phyloP scores from a whole-genome alignment of 2,329 filamentous ascomycete species.

The Penicillium brevicompactum region DNA sequence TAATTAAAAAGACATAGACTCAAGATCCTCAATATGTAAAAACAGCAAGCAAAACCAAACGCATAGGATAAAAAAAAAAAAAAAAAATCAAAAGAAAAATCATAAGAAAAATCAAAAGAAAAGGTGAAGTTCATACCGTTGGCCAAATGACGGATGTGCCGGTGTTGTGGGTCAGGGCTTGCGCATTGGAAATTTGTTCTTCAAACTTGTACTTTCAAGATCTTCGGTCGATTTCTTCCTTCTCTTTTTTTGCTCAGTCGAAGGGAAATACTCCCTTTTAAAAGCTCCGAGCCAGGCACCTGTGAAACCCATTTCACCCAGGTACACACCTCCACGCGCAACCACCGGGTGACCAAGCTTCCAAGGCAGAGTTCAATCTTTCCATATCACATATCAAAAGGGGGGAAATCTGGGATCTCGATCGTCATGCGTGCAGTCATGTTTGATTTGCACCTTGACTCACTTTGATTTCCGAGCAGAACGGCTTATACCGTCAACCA shows the following conservation, averaged over 20 bases:
- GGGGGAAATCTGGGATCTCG: neutral
- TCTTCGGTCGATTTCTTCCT: no score
- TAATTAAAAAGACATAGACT: neutral
- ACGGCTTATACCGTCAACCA: neutral
- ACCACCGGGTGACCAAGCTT: slow-evolving; percentile 24
- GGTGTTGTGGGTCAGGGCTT: neutral
- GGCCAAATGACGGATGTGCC: slow-evolving; percentile 12
- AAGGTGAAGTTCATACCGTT: neutral
- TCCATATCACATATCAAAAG: neutral
- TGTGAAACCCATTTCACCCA: slow-evolving; percentile 17
- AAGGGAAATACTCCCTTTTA: neutral
- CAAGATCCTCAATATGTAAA: no score
- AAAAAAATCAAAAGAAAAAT: neutral
- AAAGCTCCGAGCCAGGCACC: slow-evolving; percentile 18
- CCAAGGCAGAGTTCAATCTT: slow-evolving; percentile 18
- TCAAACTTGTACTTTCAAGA: no score
- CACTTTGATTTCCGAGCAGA: neutral
- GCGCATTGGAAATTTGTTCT: neutral
- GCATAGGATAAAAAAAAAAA: neutral
- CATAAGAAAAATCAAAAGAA: neutral
- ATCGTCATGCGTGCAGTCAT: slow-evolving; percentile 14
- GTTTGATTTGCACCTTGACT: slow-evolving; percentile 22
- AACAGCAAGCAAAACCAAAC: neutral
- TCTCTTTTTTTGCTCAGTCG: neutral
- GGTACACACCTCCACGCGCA: slow-evolving; percentile 22